A percentile compares a stretch with the other conserved stretches of the same genome.
Conservation (phyloP, 169 alveolate species). For the Plasmodium billcollinsi region DNA sequence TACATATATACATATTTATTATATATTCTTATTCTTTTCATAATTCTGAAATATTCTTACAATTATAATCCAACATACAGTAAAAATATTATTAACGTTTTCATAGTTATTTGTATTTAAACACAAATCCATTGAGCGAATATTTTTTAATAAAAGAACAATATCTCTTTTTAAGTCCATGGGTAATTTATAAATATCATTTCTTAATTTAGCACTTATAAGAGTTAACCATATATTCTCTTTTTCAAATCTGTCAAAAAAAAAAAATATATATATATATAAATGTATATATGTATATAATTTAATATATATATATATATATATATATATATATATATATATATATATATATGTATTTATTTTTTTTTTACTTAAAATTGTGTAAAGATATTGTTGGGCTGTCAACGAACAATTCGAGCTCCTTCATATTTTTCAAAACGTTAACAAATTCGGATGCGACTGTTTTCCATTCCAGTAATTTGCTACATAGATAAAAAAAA, state of each 20-base stretch:
- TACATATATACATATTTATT: too few relatives aligned
- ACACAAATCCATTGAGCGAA: constrained; percentile 53
- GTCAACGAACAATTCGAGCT: constrained; percentile 51
- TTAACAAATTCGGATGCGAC: constrained; percentile 72
- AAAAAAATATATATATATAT: neutral
- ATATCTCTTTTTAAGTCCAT: constrained; percentile 76
- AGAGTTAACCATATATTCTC: constrained; percentile 58
- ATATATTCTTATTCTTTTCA: constrained; percentile 35
- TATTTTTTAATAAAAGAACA: constrained; percentile 53
- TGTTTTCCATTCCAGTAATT: constrained; percentile 63
- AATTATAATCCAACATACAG: constrained; percentile 73
- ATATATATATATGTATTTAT: neutral
- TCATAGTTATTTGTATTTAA: constrained; percentile 59
- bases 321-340: neutral
- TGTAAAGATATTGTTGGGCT: constrained; percentile 46
- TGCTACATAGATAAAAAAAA: constrained; percentile 25
- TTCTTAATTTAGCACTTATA: constrained; percentile 45
- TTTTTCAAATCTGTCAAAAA: constrained; percentile 33
- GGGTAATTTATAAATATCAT: constrained; percentile 72
- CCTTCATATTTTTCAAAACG: constrained; percentile 56
- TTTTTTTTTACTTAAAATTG: constrained; percentile 41
- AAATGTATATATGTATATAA: neutral
- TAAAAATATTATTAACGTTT: constrained; percentile 63
- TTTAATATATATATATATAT: neutral
- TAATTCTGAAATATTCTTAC: constrained; percentile 76